Evolutionary conservation across 257 asterid genomes (phyloP).

Genomic region (Solanum virginianum): DNA sequence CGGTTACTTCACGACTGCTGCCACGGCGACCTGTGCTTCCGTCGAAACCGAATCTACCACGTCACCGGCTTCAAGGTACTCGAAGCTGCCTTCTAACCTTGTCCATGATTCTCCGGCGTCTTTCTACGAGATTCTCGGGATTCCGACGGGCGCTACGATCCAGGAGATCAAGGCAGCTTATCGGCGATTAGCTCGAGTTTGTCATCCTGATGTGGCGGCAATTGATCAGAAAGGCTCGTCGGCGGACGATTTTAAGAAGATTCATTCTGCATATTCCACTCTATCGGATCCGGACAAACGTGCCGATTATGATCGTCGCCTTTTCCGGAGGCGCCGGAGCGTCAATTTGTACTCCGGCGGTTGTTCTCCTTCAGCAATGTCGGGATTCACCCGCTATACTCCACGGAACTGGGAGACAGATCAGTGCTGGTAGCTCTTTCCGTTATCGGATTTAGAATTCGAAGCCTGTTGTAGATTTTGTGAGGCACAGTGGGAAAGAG

Average conservation of each 20-base stretch:
- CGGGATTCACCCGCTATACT: conserved; percentile 1
- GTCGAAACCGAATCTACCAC: background rate
- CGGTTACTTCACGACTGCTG: background rate
- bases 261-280: conserved; percentile 8
- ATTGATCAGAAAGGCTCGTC: background rate
- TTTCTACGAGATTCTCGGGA: conserved; percentile 4
- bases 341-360: background rate
- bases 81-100: background rate
- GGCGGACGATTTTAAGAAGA: conserved; percentile 1
- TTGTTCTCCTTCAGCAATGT: background rate
- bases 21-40: background rate
- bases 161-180: conserved; percentile 10
- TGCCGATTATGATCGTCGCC: conserved; percentile 7
- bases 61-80: background rate
- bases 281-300: conserved; percentile 9
- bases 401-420: conserved; percentile 11
- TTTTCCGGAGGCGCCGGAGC: background rate
- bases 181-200: conserved; percentile 1
- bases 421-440: conserved; percentile 10
- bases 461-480: background rate
- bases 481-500: background rate
- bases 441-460: background rate
- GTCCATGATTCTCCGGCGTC: background rate
- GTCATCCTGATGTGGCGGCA: conserved; percentile 11
- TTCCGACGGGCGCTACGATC: background rate